Percentiles rank a stretch among this genome's conserved stretches.
Conservation (phyloP, 805 yeast species). For the Cyberlindnera mycetangii region DNA sequence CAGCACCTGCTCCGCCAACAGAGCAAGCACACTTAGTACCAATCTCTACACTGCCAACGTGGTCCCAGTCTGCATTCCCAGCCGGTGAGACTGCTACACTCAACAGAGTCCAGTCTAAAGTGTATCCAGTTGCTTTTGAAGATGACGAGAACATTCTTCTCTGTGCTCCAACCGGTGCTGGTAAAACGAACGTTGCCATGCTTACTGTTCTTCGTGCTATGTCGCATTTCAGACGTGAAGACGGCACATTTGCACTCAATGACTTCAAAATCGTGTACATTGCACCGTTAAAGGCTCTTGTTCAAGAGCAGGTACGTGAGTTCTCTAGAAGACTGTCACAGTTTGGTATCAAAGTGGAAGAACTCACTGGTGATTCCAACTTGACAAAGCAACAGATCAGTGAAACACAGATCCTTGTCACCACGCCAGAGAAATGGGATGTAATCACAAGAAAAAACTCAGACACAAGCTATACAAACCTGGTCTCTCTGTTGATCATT, state of each 20-base stretch:
- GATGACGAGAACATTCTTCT: conserved; percentile 69
- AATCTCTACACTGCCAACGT: conserved; percentile 65
- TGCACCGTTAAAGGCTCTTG: conserved; percentile 93
- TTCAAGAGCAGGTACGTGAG: conserved; percentile 90
- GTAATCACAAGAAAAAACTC: conserved; percentile 81
- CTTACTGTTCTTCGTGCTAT: conserved; percentile 67
- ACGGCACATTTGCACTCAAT: conserved; percentile 49
- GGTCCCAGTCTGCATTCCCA: conserved; percentile 81
- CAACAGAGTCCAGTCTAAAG: conserved; percentile 81
- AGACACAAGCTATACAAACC: conserved; percentile 59
- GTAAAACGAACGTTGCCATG: conserved; percentile 96
- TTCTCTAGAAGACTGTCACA: conserved; percentile 65
- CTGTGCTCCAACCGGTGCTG: conserved; percentile 99
- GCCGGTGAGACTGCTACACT: conserved; percentile 58
- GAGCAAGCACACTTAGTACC: conserved; percentile 45
- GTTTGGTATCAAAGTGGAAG: conserved; percentile 72
- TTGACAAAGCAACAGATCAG: conserved; percentile 71
- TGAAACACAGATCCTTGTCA: conserved; percentile 78
- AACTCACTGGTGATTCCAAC: conserved; percentile 86
- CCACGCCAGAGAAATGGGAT: conserved; percentile 99
- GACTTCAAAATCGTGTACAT: conserved; percentile 79
- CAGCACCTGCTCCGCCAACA: conserved; percentile 64
- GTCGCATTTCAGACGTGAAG: conserved; percentile 45
- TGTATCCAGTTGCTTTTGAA: conserved; percentile 73
- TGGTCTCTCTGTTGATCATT: conserved; percentile 70